These are phyloP conservation scores for Pestalotiopsis sp. DNA, from an alignment of 2,329 filamentous ascomycete genomes.

Conservation along the genomic window DNA sequence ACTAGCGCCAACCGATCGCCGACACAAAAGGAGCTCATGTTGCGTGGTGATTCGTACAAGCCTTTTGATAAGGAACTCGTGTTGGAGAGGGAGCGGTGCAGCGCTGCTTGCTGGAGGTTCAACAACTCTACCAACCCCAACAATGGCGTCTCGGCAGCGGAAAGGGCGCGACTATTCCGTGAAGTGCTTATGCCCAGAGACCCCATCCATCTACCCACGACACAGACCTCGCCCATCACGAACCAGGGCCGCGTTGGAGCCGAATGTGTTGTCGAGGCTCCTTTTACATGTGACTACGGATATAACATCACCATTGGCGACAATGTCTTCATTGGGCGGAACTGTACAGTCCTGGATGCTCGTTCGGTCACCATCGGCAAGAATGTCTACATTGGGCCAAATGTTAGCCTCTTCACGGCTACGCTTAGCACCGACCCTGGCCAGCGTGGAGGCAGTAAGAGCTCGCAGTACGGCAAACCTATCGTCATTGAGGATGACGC, in stretches of 20 bases:
- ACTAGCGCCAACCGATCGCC: conserved; percentile 39
- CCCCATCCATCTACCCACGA: conserved; percentile 57
- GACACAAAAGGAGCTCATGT: conserved; percentile 90
- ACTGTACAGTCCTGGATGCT: conserved; percentile 87
- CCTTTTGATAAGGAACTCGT: conserved; percentile 78
- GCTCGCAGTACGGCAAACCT: conserved; percentile 68
- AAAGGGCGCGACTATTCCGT: conserved; percentile 70
- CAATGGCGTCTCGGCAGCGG: conserved; percentile 68
- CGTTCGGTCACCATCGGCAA: conserved; percentile 81
- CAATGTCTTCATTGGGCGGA: conserved; percentile 79
- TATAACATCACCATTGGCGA: conserved; percentile 92
- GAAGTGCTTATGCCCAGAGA: conserved; percentile 70
- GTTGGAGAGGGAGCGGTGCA: conserved; percentile 83
- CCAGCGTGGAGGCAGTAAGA: conserved; percentile 72
- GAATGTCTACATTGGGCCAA: conserved; percentile 76
- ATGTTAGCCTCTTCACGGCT: conserved; percentile 83
- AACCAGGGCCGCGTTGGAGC: conserved; percentile 69
- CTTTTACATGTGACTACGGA: conserved; percentile 92
- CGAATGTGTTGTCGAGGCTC: conserved; percentile 78
- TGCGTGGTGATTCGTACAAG: conserved; percentile 76
- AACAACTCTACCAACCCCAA: conserved; percentile 81
- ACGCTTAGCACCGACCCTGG: conserved; percentile 74
- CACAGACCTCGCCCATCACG: conserved; percentile 52
- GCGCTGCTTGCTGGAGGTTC: conserved; percentile 79
- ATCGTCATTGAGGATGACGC: conserved; percentile 85